phyloP scores from a whole-genome alignment of 2,329 filamentous ascomycete genomes.

The Ceratocystis colombiana region DNA sequence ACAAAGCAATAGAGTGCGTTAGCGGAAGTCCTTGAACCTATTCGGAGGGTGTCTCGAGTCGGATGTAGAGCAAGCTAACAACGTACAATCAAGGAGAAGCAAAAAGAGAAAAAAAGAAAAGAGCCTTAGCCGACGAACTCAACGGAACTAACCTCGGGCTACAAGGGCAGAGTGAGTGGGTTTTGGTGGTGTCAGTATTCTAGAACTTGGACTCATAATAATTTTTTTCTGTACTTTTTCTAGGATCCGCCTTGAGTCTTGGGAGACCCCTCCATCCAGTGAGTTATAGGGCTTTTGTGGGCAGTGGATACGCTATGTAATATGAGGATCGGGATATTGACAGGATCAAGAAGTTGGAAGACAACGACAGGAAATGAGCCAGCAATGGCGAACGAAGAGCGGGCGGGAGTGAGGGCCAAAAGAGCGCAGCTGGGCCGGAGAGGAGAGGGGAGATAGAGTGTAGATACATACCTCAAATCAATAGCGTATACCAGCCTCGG shows the following conservation, averaged over 20 bases:
- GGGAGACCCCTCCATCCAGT: background rate
- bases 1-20: conserved; percentile 6
- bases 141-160: conserved; percentile 10
- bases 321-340: conserved; percentile 11
- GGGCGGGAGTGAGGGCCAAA: background rate
- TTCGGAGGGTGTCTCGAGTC: conserved; percentile 7
- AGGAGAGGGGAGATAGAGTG: background rate
- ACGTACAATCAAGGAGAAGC: background rate
- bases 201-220: background rate
- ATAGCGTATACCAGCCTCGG: too few relatives aligned
- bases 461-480: background rate
- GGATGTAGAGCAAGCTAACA: background rate
- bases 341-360: conserved; percentile 5
- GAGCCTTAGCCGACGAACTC: conserved; percentile 1
- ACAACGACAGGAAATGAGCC: background rate
- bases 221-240: conserved; percentile 17
- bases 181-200: conserved; percentile 11
- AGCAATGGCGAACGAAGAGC: background rate
- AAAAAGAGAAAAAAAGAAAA: background rate
- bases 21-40: background rate
- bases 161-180: background rate
- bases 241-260: conserved; percentile 6
- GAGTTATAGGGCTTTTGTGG: conserved; percentile 13
- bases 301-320: conserved; percentile 15
- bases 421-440: background rate